Base-by-base conservation (phyloP, 345 rosid species). In the Eucalyptus marginata region DNA sequence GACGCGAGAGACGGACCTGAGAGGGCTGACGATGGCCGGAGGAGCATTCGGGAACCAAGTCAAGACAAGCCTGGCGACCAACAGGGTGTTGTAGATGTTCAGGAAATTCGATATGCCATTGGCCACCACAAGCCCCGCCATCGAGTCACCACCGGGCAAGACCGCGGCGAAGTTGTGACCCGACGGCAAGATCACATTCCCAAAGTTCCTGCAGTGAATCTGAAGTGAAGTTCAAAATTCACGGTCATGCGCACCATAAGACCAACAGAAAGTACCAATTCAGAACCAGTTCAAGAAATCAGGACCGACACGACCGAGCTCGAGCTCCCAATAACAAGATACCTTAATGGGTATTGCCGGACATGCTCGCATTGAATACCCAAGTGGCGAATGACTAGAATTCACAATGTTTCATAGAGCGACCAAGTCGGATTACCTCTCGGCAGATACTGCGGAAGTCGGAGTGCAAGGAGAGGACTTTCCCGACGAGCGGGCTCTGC, bases 21-120 rank as follows among this genome's bases (percentile, higher is more conserved):
- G 98, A 79, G 99, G 99, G 89, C 93, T 94, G 71, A 96, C 98
- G 90, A 97, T 97, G 92, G 95, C 99, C 49, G 99, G 98, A 92
- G 99, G 99, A 76, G 98, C 91, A 90, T 95, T 95, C 2, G 99
- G 99, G 91, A 97, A 97, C 99, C 99, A 97, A 49, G 99, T 96
- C 94, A 97, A 92, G 87, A 97, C 99, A 71, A 97, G 97, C 93
- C 99, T 93, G 76, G 92, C 89, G 51, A 97, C 90, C 92, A 97
- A 95, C 87, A 97, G 86, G 14, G 98, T 94, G 92, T 96, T 97
- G 92, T 96, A 97, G 85, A 97, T 90, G 90, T 94, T 97, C 88
- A 97, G 92, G 93, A 97, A 97, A 87, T 94, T 97, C 84, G 92
- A 59, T 88, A 96, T 88, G 9, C 99, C 99, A 86, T 96, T 97